Conservation (phyloP, 345 rosid species). For the Microthlaspi erraticum region DNA sequence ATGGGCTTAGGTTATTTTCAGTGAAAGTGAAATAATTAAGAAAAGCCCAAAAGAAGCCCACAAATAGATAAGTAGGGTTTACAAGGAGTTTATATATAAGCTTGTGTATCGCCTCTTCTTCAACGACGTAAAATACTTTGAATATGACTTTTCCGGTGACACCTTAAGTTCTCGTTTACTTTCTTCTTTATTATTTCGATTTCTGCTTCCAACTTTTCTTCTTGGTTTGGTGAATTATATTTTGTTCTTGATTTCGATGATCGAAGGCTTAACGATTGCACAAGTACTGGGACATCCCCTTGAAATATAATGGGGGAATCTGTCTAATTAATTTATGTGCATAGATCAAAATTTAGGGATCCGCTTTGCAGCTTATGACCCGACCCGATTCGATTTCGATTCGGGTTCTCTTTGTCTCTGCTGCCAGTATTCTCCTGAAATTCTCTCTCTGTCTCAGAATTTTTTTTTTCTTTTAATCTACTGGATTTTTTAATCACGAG, state of each 20-base stretch:
- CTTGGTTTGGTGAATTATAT: too few species aligned
- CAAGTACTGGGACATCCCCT: conserved; percentile 49
- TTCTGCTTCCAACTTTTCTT: neutral
- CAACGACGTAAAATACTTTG: neutral
- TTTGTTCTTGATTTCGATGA: neutral
- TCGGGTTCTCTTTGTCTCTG: conserved; percentile 30
- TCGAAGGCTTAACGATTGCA: conserved; percentile 17
- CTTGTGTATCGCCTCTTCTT: neutral
- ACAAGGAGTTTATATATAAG: conserved; percentile 13
- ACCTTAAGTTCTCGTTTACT: neutral
- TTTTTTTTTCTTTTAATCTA: too few species aligned
- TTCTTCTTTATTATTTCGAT: neutral
- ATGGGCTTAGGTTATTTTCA: too few species aligned
- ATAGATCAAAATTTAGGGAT: conserved; percentile 43
- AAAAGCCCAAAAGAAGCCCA: conserved; percentile 12
- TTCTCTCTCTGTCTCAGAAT: too few species aligned
- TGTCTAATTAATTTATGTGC: conserved; percentile 46
- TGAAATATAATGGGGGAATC: conserved; percentile 29
- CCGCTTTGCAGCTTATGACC: conserved; percentile 48
- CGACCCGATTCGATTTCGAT: conserved; percentile 15
- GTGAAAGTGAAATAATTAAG: too few species aligned
- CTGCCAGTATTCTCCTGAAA: conserved; percentile 51
- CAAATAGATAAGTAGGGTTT: conserved; percentile 22
- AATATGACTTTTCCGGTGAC: too few species aligned
- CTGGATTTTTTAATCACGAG: too few species aligned